Evolutionary conservation across 2,329 filamentous ascomycete species (phyloP).

Genomic region (Phialophora tarda): DNA sequence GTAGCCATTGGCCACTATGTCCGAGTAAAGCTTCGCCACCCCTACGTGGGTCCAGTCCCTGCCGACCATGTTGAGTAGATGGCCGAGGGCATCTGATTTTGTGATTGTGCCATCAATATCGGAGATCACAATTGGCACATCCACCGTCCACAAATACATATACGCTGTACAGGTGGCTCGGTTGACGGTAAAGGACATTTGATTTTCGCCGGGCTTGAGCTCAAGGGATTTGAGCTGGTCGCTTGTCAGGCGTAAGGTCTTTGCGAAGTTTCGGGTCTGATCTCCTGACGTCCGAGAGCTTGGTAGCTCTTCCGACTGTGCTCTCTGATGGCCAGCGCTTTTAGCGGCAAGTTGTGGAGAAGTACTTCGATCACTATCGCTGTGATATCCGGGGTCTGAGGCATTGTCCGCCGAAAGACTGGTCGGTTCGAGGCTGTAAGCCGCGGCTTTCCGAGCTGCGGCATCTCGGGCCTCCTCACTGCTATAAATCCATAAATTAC

Average conservation of each 20-base stretch:
- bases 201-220: constrained; percentile 83
- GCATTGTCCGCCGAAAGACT: constrained; percentile 72
- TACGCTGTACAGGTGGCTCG: constrained; percentile 87
- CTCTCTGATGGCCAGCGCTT: constrained; percentile 54
- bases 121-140: constrained; percentile 93
- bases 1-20: constrained; percentile 94
- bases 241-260: constrained; percentile 91
- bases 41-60: constrained; percentile 97
- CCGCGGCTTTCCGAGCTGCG: constrained; percentile 68
- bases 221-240: constrained; percentile 88
- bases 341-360: constrained; percentile 67
- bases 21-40: constrained; percentile 95
- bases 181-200: constrained; percentile 96
- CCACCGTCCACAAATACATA: constrained; percentile 92
- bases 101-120: constrained; percentile 99
- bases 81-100: constrained; percentile 92
- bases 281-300: constrained; percentile 61
- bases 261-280: constrained; percentile 87
- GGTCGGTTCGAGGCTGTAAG: constrained; percentile 59
- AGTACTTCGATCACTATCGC: constrained; percentile 71
- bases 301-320: constrained; percentile 68
- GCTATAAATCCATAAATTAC: constrained; percentile 99
- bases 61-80: constrained; percentile 94
- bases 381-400: constrained; percentile 94
- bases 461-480: constrained; percentile 95